Conservation (phyloP, 2,329 filamentous ascomycete genomes). For the Neofusicoccum parvum region DNA sequence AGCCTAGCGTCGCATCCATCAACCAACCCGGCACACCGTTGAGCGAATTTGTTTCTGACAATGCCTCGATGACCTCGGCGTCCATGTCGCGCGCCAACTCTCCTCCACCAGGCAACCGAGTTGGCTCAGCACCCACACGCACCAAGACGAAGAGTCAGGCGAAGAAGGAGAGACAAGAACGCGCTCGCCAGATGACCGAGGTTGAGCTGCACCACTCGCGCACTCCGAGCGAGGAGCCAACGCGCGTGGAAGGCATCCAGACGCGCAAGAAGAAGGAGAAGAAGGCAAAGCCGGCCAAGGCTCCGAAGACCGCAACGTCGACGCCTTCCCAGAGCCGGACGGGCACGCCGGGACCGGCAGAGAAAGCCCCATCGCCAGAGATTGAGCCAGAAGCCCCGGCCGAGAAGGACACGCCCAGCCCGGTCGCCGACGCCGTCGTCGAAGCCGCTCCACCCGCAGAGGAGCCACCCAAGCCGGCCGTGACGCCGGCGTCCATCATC, state of each 20-base stretch:
- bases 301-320: not conserved
- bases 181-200: conserved; percentile 64
- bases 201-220: conserved; percentile 43
- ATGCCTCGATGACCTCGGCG: conserved; percentile 71
- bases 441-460: no score
- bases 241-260: conserved; percentile 67
- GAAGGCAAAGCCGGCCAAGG: conserved; percentile 48
- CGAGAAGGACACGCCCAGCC: conserved; percentile 23
- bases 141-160: conserved; percentile 76
- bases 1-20: conserved; percentile 58
- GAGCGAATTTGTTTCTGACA: conserved; percentile 77
- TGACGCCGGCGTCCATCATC: conserved; percentile 41
- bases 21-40: conserved; percentile 71
- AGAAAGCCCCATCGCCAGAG: not conserved
- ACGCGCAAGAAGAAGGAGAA: conserved; percentile 85
- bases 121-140: conserved; percentile 70
- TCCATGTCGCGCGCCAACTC: conserved; percentile 74
- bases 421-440: conserved; percentile 23
- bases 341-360: conserved; percentile 1
- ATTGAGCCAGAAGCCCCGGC: conserved; percentile 1
- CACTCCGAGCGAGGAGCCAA: conserved; percentile 33
- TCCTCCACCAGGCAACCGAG: conserved; percentile 58
- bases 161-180: conserved; percentile 71
- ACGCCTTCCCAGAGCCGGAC: conserved; percentile 8
- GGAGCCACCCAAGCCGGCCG: conserved; percentile 27